Evolutionary conservation across 768 basidiomycete species (phyloP).

Genomic region (Astraeus odoratus): DNA sequence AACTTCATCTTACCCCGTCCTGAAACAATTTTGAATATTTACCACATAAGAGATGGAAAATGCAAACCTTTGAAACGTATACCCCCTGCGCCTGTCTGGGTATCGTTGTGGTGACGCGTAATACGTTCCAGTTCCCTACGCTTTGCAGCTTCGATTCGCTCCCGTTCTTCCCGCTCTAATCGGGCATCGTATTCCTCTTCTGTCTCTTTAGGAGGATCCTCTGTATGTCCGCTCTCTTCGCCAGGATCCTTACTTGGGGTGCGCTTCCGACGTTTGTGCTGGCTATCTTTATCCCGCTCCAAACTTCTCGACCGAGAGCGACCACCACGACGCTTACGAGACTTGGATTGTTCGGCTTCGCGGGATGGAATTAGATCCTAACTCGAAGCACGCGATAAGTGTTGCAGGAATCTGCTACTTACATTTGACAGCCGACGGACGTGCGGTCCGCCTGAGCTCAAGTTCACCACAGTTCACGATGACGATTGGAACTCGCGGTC

Average conservation of each 20-base stretch:
- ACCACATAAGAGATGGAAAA: not conserved
- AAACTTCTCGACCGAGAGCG: slow-evolving; percentile 24
- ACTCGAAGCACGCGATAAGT: not conserved
- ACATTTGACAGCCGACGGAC: slow-evolving; percentile 12
- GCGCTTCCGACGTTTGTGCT: slow-evolving; percentile 23
- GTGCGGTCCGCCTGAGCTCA: slow-evolving; percentile 44
- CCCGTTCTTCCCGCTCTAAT: slow-evolving; percentile 60
- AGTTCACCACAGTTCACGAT: slow-evolving; percentile 82
- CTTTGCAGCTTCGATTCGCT: slow-evolving; percentile 43
- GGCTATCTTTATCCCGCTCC: slow-evolving; percentile 16
- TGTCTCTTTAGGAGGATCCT: slow-evolving; percentile 38
- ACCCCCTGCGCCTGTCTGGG: slow-evolving; percentile 32
- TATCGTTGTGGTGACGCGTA: slow-evolving; percentile 32
- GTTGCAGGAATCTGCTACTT: not conserved
- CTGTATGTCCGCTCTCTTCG: not conserved
- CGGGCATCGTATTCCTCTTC: slow-evolving; percentile 69
- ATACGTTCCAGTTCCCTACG: slow-evolving; percentile 44
- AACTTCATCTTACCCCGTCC: slow-evolving; percentile 66
- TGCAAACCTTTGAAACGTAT: slow-evolving; percentile 59
- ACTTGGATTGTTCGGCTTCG: slow-evolving; percentile 8
- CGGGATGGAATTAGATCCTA: not conserved
- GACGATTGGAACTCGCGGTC: slow-evolving; percentile 58
- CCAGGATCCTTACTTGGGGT: slow-evolving; percentile 5
- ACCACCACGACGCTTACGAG: slow-evolving; percentile 16
- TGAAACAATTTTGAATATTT: slow-evolving; percentile 13